These are phyloP conservation scores for Silene coronaria DNA, from an alignment of 179 eudicot genomes.

Conservation along the genomic window DNA sequence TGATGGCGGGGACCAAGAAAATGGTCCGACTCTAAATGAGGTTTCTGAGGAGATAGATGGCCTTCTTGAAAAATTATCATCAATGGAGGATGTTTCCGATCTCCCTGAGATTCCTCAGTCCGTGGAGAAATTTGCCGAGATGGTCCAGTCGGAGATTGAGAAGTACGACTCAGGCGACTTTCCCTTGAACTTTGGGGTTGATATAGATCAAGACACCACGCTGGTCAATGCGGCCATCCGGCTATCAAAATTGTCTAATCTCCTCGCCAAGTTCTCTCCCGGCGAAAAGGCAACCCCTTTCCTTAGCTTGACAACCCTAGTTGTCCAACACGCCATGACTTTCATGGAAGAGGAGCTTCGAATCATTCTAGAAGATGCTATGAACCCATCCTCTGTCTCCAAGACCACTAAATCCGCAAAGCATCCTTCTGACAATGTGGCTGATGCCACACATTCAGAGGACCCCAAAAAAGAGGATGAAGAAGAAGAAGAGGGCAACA, in stretches of 20 bases:
- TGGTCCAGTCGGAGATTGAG: conserved; percentile 35
- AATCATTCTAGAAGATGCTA: conserved; percentile 41
- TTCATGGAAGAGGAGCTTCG: conserved; percentile 66
- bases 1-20: conserved; percentile 15
- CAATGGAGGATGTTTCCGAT: conserved; percentile 15
- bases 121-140: conserved; percentile 33
- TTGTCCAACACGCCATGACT: conserved; percentile 58
- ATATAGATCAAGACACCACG: conserved; percentile 31
- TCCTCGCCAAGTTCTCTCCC: conserved; percentile 35
- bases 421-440: background rate
- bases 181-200: conserved; percentile 30
- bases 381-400: background rate
- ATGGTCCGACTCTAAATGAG: conserved; percentile 22
- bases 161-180: conserved; percentile 32
- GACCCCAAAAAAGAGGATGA: background rate
- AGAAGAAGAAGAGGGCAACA: conserved; percentile 8
- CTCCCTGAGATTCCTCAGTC: conserved; percentile 32
- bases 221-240: conserved; percentile 35
- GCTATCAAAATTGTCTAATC: conserved; percentile 34
- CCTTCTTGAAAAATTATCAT: conserved; percentile 21
- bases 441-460: conserved; percentile 16
- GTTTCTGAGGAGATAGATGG: conserved; percentile 29
- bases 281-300: conserved; percentile 12
- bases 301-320: conserved; percentile 32
- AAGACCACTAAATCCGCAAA: conserved; percentile 21